Evolutionary conservation across 129 eudicot genomes (phyloP), one percentile per base, ranked within the genome.

Genomic region (Arctium minus): DNA sequence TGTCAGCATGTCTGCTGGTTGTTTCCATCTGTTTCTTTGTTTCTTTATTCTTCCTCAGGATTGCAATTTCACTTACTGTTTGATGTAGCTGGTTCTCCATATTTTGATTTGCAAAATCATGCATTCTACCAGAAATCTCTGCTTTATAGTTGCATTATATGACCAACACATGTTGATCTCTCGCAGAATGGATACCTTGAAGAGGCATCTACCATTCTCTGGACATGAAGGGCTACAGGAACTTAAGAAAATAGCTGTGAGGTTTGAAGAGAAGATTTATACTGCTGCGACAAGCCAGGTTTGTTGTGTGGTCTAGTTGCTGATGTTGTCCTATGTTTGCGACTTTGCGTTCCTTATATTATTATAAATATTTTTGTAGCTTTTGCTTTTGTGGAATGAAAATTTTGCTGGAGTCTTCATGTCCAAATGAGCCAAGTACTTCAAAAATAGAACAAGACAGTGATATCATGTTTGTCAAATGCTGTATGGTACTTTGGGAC

Each of bases 191-290:
- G 91, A 90, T 2, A 85, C 90, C 3, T 85, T 92, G 91, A 87
- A 79, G 87, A 88, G 89, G 83, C 92, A 90, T 85, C 86, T 88
- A 73, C 97, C 97, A 15, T 81, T 85, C 68, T 88, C 89, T 81
- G 97, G 94, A 74, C 91, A 44, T 85, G 94, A 92, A 74, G 94
- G 91, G 44, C 62, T 88, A 35, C 81, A 77, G 79, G 92, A 90
- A 74, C 88, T 90, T 32, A 83, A 84, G 77, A 88, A 86, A 36
- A 88, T 90, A 79, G 88, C 90, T 73, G 80, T 84, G 60, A 86
- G 89, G 79, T 90, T 90, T 79, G 94, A 90, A 84, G 94, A 90
- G 78, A 88, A 86, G 82, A 82, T 82, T 30, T 88, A 90, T 86
- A 72, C 81, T 73, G 87, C 84, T 31, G 92, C 94, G 11, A 90